Evolutionary conservation across 306 rosid genomes (phyloP), one percentile per base, ranked within the genome.

Genomic region (Ochetophila trinervis): DNA sequence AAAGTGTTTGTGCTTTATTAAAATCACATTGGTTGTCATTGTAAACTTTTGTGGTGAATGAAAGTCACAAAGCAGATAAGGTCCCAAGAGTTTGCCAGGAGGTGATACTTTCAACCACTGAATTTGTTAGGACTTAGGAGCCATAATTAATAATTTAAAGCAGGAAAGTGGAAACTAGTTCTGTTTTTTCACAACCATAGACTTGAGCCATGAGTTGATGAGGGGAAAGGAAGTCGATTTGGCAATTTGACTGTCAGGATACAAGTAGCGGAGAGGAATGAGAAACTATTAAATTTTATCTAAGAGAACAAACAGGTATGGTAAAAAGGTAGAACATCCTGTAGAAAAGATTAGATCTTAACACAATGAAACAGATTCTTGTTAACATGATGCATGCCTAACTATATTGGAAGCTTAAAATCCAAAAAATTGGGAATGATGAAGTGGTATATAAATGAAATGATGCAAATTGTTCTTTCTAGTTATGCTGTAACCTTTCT

Each of bases 381-480:
- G 4, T 27, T 27, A 27, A 4, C 32, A 27, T 4, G 4, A 27
- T 27, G 32, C 32, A 27, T 27, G 32, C 32, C 32, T 4, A 27
- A 27, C 3, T 27, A 27, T 27, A 27, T 27, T 27, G 32, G 4
- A 27, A 27, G 32, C 32, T 27, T 4, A 27, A 27, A 27, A 27
- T 27, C 32, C 32, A 27, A 72, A 45, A 64, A 45, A 62, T n/a
- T 5, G 44, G 62, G 16, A 21, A 57, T 16, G 45, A 40, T 53
- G 8, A n/a, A 71, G 4, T 30, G 10, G 55, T 18, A 69, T 34
- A 52, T 52, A 42, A 34, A 27, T 4, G 32, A 27, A 27, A 27
- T n/a, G 20, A 27, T n/a, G 20, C 36, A 21, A 58, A 69, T 30
- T 50, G 17, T 5, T 21, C 5, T 3, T 42, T 19, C 5, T 17